Percentiles rank a stretch among this genome's conserved stretches.
phyloP scores from a whole-genome alignment of 305 asterid genomes.

The Fraxinus sp. region DNA sequence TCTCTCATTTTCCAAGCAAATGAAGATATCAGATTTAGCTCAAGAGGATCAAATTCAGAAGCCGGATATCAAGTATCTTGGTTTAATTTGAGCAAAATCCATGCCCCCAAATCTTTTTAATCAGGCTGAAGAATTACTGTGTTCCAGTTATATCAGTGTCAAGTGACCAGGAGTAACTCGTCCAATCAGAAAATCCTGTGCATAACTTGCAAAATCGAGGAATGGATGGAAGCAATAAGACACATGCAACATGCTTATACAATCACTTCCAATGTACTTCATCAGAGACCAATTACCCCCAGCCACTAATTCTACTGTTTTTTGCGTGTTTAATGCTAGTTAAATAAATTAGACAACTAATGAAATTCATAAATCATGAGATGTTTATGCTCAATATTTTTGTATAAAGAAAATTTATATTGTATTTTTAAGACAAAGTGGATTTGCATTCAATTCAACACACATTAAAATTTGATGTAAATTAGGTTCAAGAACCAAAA shows the following conservation, averaged over 20 bases:
- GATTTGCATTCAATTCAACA: too few species aligned
- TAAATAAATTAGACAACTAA: neutral
- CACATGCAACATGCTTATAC: too few species aligned
- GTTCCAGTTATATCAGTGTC: neutral
- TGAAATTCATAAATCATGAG: neutral
- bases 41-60: conserved; percentile 67
- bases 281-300: too few species aligned
- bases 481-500: too few species aligned
- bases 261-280: too few species aligned
- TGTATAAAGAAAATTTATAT: too few species aligned
- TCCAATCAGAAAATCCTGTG: neutral
- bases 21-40: conserved; percentile 68
- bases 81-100: conserved; percentile 40
- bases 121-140: neutral
- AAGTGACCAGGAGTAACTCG: neutral
- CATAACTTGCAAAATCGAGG: neutral
- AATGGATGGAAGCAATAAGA: neutral
- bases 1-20: conserved; percentile 59
- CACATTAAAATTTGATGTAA: too few species aligned
- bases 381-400: neutral
- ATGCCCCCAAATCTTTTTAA: conserved; percentile 6
- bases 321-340: too few species aligned
- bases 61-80: conserved; percentile 43
- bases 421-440: too few species aligned
- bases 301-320: too few species aligned